Evolutionary conservation across 208 protist species (phyloP), one percentile per base, ranked within the genome.

Genomic region (Zelonia costaricensis): DNA sequence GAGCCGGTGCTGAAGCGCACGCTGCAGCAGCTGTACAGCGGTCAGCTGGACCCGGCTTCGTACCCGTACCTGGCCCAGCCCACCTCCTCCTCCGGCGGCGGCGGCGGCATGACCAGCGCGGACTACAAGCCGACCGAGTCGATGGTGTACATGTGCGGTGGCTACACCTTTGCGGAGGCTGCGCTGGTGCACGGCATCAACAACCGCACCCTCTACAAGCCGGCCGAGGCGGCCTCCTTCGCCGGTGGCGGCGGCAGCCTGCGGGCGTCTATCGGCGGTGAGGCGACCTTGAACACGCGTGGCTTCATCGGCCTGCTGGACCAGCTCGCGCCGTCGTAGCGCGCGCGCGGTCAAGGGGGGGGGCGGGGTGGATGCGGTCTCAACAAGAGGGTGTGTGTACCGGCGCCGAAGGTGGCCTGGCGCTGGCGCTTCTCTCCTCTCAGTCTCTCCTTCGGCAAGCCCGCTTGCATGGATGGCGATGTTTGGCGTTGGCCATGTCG

Each of bases 1-100:
- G 83, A 97, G 76, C 97, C 98, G 15, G 64, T 91, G 16, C 62
- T 99, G 47, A 82, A 88, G 48, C 70, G 86, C 28, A 93, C 87
- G 3, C 59, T 99, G 30, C 73, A 79, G 69, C 74, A 91, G 64
- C 55, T 91, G 16, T 83, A 83, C 54, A 85, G 69, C 42, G 86
- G 86, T 30, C 60, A 68, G 56, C 74, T 95, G 7, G 66, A 85
- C 35, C 6, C 47, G 2, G 67, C 54, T 7, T 58, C 58, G 16
- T 90, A 88, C 56, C 85, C 84, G n/a, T 92, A 91, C 62, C 42
- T 74, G 23, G 69, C 70, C 15, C 59, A 80, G 31, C 66, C 66
- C 16, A 47, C 72, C n/a, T 62, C 68, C 4, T 72, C 64, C 10
- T 72, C 57, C 20, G 58, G 42, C 12, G 69, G 74, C 10, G 62